Evolutionary conservation across 306 rosid genomes (phyloP), one percentile per base, ranked within the genome.

Genomic region (apple (Malus domestica)): DNA sequence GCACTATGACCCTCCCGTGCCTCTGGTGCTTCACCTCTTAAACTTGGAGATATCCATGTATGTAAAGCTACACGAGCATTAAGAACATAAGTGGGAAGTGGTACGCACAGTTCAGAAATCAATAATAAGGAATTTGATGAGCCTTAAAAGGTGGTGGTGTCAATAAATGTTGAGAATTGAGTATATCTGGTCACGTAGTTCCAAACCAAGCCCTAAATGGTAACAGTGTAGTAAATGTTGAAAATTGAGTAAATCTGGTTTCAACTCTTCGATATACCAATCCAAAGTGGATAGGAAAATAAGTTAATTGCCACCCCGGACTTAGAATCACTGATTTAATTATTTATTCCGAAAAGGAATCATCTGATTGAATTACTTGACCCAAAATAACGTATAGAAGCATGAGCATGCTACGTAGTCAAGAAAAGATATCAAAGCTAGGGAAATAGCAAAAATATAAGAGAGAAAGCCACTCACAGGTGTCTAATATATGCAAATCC

Each of bases 1-100:
- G 97, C 92, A 19, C 91, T 86, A 81, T 96, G 99, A 86, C 99
- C 99, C 82, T 96, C 99, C 2, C 98, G 93, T 65, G 98, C 96
- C 80, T 88, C 91, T 22, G 99, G 99, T 52, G 97, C 97, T 30
- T 92, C 94, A 12, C 99, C 99, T 84, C 97, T 82, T 76, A 93
- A 42, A 78, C 76, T 82, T 63, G 98, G 99, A 81, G 82, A 85
- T 44, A 86, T 81, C 99, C 99, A 96, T 2, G 96, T 89, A 79
- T 90, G 90, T 65, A 80, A 63, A 71, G 94, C 99, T 96, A 64
- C 67, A 77, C 66, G 80, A 44, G 72, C 83, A 81, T 68, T 30
- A 64, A 72, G 68, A 33, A 55, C 76, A 75, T 69, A 70, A 83
- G 32, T 23, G 25, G 59, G 66, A 38, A 76, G 62, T 30, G 25